Evolutionary conservation across 768 basidiomycete genomes (phyloP), one percentile per base, ranked within the genome.

Genomic region (Myochromella boudieri): DNA sequence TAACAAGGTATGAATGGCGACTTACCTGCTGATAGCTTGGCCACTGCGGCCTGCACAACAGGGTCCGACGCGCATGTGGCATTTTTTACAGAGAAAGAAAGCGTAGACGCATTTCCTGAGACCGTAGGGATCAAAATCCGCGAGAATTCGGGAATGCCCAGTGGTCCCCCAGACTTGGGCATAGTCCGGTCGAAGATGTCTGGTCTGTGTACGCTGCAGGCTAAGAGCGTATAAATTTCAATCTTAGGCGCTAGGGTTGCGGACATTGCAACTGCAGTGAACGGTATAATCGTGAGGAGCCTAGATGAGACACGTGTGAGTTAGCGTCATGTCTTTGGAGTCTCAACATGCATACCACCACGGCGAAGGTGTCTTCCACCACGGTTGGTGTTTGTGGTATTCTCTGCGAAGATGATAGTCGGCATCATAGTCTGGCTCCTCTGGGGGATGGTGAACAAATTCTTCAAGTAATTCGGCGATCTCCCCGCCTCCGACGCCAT

Each of bases 351-450:
- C 80, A 55, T 52, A 89, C 90, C 88, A 91, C 68, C 71, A 76
- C 0, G 86, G 74, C 0, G 87, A 88, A 3, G 89, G 86, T 32
- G 76, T 69, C 66, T 71, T 87, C 78, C 84, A 90, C 87, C 88
- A 91, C 3, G 87, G 83, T 37, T 75, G 68, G 17, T 47, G 8
- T n/a, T 40, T 49, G 42, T 49, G 20, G 33, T 46, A 29, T 9
- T 42, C 50, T 6, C 38, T 43, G 14, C 47, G 48, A 7, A 44
- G 42, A 46, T 57, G 42, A 22, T 53, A 51, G 5, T 53, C 55
- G 68, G 67, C 21, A 67, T 64, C 42, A 8, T 32, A 39, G 42
- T 60, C 56, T 7, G 43, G 7, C n/a, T 68, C 67, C 11, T 72
- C 75, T 25, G 71, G 67, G 26, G 68, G 67, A 3, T 70, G 68